Conservation (phyloP, 257 asterid genomes). For the Linderniella brevidens region DNA sequence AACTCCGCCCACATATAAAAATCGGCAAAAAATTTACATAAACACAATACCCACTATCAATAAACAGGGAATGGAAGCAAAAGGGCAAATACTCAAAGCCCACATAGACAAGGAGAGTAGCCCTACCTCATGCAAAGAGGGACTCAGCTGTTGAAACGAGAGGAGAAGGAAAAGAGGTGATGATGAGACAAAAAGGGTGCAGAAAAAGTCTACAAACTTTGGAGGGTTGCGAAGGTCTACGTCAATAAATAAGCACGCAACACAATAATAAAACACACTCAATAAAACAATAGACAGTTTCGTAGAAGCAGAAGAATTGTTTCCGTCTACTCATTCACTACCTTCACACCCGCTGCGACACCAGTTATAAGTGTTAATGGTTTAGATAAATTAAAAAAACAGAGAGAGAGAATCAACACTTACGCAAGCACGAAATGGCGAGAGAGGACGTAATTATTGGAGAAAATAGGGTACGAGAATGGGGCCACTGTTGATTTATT, state of each 20-base stretch:
- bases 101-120: slow-evolving; percentile 20
- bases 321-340: slow-evolving; percentile 82
- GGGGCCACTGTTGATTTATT: too few relatives aligned
- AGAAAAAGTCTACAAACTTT: slow-evolving; percentile 13
- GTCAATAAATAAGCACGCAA: slow-evolving; percentile 11
- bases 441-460: too few relatives aligned
- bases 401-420: too few relatives aligned
- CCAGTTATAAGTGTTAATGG: slow-evolving; percentile 10
- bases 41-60: slow-evolving; percentile 6
- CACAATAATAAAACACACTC: slow-evolving; percentile 1
- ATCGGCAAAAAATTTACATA: slow-evolving; percentile 5
- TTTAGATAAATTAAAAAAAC: too few relatives aligned
- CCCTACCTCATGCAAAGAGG: slow-evolving; percentile 6
- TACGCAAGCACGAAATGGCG: too few relatives aligned
- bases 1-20: slow-evolving; percentile 12
- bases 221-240: slow-evolving; percentile 3
- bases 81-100: slow-evolving; percentile 15
- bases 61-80: background rate
- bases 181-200: slow-evolving; percentile 14
- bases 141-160: slow-evolving; percentile 6
- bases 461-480: too few relatives aligned
- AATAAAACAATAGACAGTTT: slow-evolving; percentile 20
- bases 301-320: slow-evolving; percentile 76
- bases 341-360: slow-evolving; percentile 63
- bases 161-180: slow-evolving; percentile 24